phyloP scores from a whole-genome alignment of 164 flowering plant species.

The Tetracentron sinense region DNA sequence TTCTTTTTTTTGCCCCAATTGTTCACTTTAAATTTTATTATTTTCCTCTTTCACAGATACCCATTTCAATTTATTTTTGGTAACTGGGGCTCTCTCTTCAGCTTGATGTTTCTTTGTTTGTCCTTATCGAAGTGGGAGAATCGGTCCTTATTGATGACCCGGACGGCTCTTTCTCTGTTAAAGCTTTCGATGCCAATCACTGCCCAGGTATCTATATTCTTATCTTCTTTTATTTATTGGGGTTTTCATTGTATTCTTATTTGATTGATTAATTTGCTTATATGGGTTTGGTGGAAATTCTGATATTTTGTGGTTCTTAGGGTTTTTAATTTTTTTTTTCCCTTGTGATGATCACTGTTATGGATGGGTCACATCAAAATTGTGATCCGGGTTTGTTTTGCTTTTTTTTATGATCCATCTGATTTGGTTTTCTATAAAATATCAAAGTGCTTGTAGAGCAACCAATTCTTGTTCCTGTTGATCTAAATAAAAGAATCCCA shows the following conservation, averaged over 20 bases:
- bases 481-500: no score
- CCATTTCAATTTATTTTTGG: background rate
- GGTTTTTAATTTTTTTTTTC: background rate
- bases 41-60: background rate
- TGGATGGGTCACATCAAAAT: background rate
- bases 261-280: no score
- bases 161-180: constrained; percentile 56
- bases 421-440: background rate
- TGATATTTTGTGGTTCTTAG: background rate
- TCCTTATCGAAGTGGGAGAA: constrained; percentile 27
- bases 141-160: constrained; percentile 51
- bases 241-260: background rate
- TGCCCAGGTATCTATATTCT: constrained; percentile 49
- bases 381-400: background rate
- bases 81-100: constrained; percentile 9
- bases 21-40: background rate
- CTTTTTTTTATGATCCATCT: background rate
- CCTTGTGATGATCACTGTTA: background rate
- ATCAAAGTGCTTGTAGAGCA: no score
- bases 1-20: background rate
- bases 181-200: constrained; percentile 88
- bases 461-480: no score
- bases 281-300: background rate
- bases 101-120: constrained; percentile 26
- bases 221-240: background rate